These are phyloP conservation scores for Colletotrichum tamarilloi DNA, from an alignment of 2,329 filamentous ascomycete species.

Conservation along the genomic window DNA sequence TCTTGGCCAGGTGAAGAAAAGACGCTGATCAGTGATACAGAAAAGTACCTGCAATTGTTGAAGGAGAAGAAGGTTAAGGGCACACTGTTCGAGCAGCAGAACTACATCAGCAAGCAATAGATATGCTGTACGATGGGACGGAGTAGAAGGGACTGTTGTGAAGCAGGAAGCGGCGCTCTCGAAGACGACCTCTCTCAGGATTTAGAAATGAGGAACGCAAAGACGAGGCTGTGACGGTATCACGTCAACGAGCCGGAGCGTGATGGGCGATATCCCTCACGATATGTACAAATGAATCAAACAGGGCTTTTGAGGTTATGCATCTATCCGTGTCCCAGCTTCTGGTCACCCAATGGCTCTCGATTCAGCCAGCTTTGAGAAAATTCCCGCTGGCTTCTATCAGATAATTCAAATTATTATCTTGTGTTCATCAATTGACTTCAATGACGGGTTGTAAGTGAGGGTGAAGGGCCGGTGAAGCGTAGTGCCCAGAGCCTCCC, in stretches of 20 bases:
- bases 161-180: conserved; percentile 16
- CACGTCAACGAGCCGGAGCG: conserved; percentile 27
- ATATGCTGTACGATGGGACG: conserved; percentile 3
- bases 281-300: conserved; percentile 36
- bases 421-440: neutral
- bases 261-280: conserved; percentile 31
- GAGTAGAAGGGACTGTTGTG: neutral
- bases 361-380: neutral
- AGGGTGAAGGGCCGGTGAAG: conserved; percentile 1
- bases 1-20: neutral
- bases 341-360: too few species aligned
- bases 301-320: conserved; percentile 29
- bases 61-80: conserved; percentile 82
- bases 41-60: conserved; percentile 82
- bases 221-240: conserved; percentile 12
- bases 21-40: conserved; percentile 53
- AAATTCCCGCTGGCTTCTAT: too few species aligned
- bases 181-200: conserved; percentile 8
- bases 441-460: neutral
- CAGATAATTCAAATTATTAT: neutral
- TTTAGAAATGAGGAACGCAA: conserved; percentile 8
- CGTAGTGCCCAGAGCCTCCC: neutral
- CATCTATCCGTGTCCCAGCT: conserved; percentile 3
- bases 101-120: conserved; percentile 70
- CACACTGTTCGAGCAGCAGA: conserved; percentile 83